Evolutionary conservation across 805 yeast genomes (phyloP).

Genomic region (Yarrowia alimentaria): DNA sequence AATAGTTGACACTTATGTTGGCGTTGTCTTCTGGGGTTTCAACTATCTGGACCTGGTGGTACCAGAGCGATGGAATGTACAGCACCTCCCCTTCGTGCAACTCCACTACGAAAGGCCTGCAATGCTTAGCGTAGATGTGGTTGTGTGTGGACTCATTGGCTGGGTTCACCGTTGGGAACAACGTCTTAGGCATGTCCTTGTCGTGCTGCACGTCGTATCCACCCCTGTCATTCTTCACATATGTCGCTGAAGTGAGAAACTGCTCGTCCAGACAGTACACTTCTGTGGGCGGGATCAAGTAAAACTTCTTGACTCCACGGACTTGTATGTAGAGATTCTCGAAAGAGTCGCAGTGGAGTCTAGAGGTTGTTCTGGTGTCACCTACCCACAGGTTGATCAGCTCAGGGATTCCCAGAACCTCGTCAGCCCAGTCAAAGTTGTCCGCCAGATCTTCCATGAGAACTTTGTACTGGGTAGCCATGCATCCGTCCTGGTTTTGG

Average conservation of each 20-base stretch:
- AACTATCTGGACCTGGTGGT: slow-evolving; percentile 41
- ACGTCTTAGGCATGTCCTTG: slow-evolving; percentile 29
- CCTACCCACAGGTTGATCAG: slow-evolving; percentile 46
- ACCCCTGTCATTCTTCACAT: slow-evolving; percentile 31
- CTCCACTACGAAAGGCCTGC: slow-evolving; percentile 36
- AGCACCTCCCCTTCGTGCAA: slow-evolving; percentile 42
- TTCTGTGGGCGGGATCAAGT: slow-evolving; percentile 41
- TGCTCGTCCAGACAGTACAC: slow-evolving; percentile 37
- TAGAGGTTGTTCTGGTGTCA: slow-evolving; percentile 36
- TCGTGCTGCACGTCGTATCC: slow-evolving; percentile 31
- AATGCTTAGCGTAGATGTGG: slow-evolving; percentile 21
- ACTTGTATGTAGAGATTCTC: slow-evolving; percentile 43
- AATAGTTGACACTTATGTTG: slow-evolving; percentile 38
- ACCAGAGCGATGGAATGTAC: slow-evolving; percentile 45
- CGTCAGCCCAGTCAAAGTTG: slow-evolving; percentile 32
- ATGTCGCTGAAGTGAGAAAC: slow-evolving; percentile 37
- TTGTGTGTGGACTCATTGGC: slow-evolving; percentile 30
- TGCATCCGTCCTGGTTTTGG: slow-evolving; percentile 43
- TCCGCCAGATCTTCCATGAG: slow-evolving; percentile 32
- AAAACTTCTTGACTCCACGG: slow-evolving; percentile 39
- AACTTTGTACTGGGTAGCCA: slow-evolving; percentile 35
- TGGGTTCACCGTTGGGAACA: slow-evolving; percentile 42
- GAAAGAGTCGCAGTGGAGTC: slow-evolving; percentile 42
- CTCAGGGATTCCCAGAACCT: slow-evolving; percentile 37
- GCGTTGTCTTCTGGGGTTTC: slow-evolving; percentile 24